These are phyloP conservation scores for Amorphotheca resinae DNA, from an alignment of 495 filamentous ascomycete species.

Conservation along the genomic window DNA sequence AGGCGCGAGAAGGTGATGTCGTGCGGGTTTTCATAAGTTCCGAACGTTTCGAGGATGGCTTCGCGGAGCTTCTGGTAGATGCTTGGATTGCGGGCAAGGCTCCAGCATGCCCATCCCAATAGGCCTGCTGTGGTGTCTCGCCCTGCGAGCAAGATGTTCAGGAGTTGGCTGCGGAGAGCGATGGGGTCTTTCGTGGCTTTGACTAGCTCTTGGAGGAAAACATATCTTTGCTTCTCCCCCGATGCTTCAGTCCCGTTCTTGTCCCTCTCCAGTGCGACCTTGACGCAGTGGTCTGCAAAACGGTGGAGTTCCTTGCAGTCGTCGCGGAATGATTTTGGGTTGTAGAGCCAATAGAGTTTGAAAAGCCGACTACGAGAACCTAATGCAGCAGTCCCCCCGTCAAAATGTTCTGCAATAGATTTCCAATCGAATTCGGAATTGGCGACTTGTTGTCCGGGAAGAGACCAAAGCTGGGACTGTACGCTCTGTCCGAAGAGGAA, in stretches of 20 bases:
- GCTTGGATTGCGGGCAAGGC: conserved; percentile 5
- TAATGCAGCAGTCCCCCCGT: background rate
- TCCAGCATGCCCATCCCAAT: conserved; percentile 9
- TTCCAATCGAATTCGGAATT: background rate
- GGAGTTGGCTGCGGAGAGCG: conserved; percentile 29
- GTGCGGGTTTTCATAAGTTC: conserved; percentile 4
- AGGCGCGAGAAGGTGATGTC: conserved; percentile 26
- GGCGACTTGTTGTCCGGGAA: background rate
- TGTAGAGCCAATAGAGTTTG: background rate
- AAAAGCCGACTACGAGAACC: background rate
- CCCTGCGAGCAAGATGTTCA: conserved; percentile 37
- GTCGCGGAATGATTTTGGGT: background rate
- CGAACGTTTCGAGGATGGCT: background rate
- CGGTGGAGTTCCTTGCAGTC: background rate
- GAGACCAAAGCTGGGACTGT: conserved; percentile 16
- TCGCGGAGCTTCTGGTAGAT: background rate
- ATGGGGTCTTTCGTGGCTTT: conserved; percentile 9
- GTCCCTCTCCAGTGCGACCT: background rate
- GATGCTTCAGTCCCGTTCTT: background rate
- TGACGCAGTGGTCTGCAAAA: conserved; percentile 2
- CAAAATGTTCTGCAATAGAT: background rate
- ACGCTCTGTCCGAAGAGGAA: conserved; percentile 53
- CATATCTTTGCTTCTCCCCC: background rate
- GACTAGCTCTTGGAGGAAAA: background rate
- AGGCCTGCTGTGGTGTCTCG: conserved; percentile 45